Evolutionary conservation across 306 rosid species (phyloP).

Genomic region (Aeschynomene evenia): DNA sequence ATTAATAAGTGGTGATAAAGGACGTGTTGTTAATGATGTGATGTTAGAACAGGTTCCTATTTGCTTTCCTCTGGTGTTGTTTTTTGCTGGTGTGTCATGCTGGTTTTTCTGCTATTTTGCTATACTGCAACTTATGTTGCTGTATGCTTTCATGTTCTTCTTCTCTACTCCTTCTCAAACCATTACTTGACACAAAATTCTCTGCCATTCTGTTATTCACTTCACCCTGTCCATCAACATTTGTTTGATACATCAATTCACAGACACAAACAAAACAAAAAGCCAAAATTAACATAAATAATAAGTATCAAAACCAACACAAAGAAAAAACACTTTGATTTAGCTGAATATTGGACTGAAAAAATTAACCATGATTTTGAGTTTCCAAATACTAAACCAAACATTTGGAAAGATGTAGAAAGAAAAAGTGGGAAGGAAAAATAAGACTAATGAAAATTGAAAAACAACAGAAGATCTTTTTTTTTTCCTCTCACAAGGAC

Average conservation of each 20-base stretch:
- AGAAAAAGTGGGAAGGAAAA: neutral
- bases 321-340: neutral
- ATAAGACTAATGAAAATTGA: neutral
- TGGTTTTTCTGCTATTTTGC: too few relatives aligned
- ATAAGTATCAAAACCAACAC: neutral
- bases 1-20: conserved; percentile 83
- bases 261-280: neutral
- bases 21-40: too few relatives aligned
- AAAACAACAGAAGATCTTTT: conserved; percentile 16
- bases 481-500: conserved; percentile 71
- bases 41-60: too few relatives aligned
- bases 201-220: conserved; percentile 51
- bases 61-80: too few relatives aligned
- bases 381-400: neutral
- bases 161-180: conserved; percentile 72
- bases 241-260: conserved; percentile 50
- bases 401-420: too few relatives aligned
- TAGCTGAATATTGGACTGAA: too few relatives aligned
- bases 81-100: too few relatives aligned
- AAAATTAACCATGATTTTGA: neutral
- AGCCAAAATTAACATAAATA: neutral
- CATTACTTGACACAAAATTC: conserved; percentile 48
- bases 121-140: too few relatives aligned
- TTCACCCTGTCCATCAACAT: conserved; percentile 76
- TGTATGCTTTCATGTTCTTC: conserved; percentile 93